These are phyloP conservation scores for Yarrowia yakushimensis DNA, from an alignment of 805 yeast genomes.

Conservation along the genomic window DNA sequence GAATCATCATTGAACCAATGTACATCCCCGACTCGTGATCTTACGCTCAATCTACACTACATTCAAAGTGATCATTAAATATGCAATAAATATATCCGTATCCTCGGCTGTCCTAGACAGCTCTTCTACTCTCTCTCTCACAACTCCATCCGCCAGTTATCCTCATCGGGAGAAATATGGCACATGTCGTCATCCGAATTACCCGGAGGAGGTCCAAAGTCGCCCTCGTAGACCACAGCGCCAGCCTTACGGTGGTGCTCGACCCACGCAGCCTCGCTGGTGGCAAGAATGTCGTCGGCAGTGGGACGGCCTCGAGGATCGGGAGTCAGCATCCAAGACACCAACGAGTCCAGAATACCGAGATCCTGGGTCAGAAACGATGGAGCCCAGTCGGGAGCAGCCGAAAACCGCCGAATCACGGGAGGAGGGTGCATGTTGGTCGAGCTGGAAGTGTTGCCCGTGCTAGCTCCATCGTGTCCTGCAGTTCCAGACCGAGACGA, in stretches of 20 bases:
- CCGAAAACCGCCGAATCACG: not conserved
- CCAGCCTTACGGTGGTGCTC: slow-evolving; percentile 83
- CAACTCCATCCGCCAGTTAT: slow-evolving; percentile 23
- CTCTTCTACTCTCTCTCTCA: not conserved
- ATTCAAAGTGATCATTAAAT: not conserved
- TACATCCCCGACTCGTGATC: no score
- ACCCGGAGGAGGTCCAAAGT: slow-evolving; percentile 77
- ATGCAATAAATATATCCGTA: slow-evolving; percentile 20
- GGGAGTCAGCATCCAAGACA: slow-evolving; percentile 86
- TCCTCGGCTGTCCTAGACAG: not conserved
- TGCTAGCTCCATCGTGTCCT: slow-evolving; percentile 2
- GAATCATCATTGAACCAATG: no score
- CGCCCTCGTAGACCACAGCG: slow-evolving; percentile 93
- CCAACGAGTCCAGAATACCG: slow-evolving; percentile 70
- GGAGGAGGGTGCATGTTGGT: slow-evolving; percentile 33
- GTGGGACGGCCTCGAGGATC: slow-evolving; percentile 77
- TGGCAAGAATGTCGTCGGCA: slow-evolving; percentile 63
- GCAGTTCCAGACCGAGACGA: slow-evolving; percentile 10
- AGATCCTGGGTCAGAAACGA: slow-evolving; percentile 70
- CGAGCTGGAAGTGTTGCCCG: slow-evolving; percentile 12
- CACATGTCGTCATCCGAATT: slow-evolving; percentile 34
- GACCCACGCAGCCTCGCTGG: slow-evolving; percentile 71
- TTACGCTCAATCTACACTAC: no score
- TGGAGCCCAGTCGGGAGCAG: slow-evolving; percentile 77
- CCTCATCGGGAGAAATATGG: not conserved